Evolutionary conservation across 1,284 basidiomycete species (phyloP), one percentile per base, ranked within the genome.

Genomic region (Kalmanozyma brasiliensis): DNA sequence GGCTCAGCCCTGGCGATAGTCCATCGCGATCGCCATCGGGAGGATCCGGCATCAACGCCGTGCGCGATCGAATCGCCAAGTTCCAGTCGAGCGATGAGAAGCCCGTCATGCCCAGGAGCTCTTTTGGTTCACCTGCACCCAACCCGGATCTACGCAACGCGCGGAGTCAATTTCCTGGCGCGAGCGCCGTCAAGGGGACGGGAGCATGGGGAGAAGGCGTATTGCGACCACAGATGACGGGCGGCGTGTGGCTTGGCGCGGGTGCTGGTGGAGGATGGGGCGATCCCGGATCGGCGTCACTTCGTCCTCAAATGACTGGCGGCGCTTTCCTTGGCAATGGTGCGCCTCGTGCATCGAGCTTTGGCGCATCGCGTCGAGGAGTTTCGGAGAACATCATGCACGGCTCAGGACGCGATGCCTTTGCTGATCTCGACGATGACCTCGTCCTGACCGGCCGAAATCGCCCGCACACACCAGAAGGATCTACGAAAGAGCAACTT

Each of bases 291-390:
- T 52, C 68, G 8, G 41, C 55, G 2, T 49, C 62, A 8, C 46
- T 76, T 1, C 60, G 76, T 13, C 77, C 77, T 11, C 77, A 78
- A 45, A 61, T 74, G 58, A 78, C 77, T 2, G 77, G 77, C 4
- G 67, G 68, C 23, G 62, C 55, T 35, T 66, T 62, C 36, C 53
- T 65, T 5, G 66, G 66, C 34, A 59, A 52, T n/a, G 56, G 66
- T 14, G 52, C 52, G 23, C 52, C 58, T 23, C 60, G 66, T 9
- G 45, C 60, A 4, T 49, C 65, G 8, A 52, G 55, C 37, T 63
- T 53, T 41, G 65, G 59, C 4, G 34, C 49, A 9, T 22, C 53
- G 13, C 53, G 59, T 19, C 66, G 66, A 41, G 66, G 60, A 19
- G 60, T 35, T 10, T 69, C 66, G 19, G 66, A 69, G 33, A 63